These are phyloP conservation scores for Penicillium brevicompactum DNA, from an alignment of 2,329 filamentous ascomycete genomes.

Conservation along the genomic window DNA sequence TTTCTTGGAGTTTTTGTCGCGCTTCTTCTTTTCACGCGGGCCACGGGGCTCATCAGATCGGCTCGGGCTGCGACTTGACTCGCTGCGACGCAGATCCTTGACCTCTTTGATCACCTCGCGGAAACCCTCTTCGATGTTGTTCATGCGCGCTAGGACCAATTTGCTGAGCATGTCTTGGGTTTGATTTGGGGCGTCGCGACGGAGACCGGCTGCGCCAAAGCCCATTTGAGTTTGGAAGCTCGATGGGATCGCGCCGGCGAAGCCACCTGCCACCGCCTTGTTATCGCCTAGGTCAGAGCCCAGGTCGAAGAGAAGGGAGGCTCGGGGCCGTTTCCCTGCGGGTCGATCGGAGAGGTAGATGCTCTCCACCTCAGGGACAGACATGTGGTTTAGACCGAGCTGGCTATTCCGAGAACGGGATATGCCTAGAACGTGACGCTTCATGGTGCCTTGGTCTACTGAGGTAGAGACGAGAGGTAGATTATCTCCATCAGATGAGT, in stretches of 20 bases:
- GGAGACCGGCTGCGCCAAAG: constrained; percentile 66
- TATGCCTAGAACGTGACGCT: constrained; percentile 36
- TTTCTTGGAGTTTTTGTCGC: constrained; percentile 30
- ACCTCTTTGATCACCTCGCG: constrained; percentile 83
- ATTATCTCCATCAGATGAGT: constrained; percentile 37
- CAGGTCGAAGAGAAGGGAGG: constrained; percentile 72
- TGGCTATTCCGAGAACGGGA: constrained; percentile 60
- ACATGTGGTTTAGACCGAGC: constrained; percentile 55
- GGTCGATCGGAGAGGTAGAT: constrained; percentile 52
- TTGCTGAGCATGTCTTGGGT: constrained; percentile 74
- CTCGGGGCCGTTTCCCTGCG: constrained; percentile 46
- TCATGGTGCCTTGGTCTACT: constrained; percentile 46
- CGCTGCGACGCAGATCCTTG: constrained; percentile 59
- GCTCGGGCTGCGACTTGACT: constrained; percentile 34
- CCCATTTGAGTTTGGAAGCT: constrained; percentile 83
- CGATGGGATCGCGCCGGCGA: constrained; percentile 66
- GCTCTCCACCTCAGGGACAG: constrained; percentile 58
- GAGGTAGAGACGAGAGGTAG: constrained; percentile 40
- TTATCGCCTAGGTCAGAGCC: constrained; percentile 73
- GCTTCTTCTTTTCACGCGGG: constrained; percentile 31
- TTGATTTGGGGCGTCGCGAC: constrained; percentile 47
- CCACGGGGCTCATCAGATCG: constrained; percentile 28
- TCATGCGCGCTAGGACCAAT: constrained; percentile 86
- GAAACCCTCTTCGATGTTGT: constrained; percentile 88
- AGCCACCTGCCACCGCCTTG: constrained; percentile 61